Percentiles rank a stretch among this genome's conserved stretches.
Conservation (phyloP, 176 grass and related monocot genomes). For the Cymbopogon citratus region DNA sequence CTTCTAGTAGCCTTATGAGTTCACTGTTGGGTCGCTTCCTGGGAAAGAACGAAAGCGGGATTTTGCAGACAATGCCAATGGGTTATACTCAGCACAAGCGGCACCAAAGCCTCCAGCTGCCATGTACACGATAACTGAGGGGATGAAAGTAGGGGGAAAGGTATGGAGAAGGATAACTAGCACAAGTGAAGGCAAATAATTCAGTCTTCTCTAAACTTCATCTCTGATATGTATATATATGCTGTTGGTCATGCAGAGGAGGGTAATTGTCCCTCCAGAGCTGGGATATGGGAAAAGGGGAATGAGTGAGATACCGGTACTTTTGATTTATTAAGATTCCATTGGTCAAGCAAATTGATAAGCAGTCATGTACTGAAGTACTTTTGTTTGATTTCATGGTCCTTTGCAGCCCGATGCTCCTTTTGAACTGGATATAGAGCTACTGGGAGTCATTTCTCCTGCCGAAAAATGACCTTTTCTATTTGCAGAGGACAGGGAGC, state of each 20-base stretch:
- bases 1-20: conserved; percentile 97
- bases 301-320: conserved; percentile 80
- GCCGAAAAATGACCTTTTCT: conserved; percentile 33
- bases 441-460: conserved; percentile 56
- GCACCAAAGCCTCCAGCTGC: conserved; percentile 75
- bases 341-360: neutral
- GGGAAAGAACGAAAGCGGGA: conserved; percentile 89
- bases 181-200: neutral
- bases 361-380: neutral
- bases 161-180: conserved; percentile 20
- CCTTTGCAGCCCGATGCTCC: conserved; percentile 55
- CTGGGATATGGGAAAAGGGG: conserved; percentile 77
- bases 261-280: conserved; percentile 72
- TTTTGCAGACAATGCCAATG: conserved; percentile 80
- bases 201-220: neutral
- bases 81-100: conserved; percentile 78
- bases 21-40: conserved; percentile 75
- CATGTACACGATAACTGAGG: conserved; percentile 78
- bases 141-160: conserved; percentile 96
- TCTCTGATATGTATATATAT: neutral
- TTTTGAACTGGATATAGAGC: conserved; percentile 84
- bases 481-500: neutral
- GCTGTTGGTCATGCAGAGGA: conserved; percentile 47
- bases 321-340: neutral
- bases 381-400: neutral